Evolutionary conservation across 2,329 filamentous ascomycete species (phyloP), one percentile per base, ranked within the genome.

Genomic region (Colletotrichum lindemuthianum): DNA sequence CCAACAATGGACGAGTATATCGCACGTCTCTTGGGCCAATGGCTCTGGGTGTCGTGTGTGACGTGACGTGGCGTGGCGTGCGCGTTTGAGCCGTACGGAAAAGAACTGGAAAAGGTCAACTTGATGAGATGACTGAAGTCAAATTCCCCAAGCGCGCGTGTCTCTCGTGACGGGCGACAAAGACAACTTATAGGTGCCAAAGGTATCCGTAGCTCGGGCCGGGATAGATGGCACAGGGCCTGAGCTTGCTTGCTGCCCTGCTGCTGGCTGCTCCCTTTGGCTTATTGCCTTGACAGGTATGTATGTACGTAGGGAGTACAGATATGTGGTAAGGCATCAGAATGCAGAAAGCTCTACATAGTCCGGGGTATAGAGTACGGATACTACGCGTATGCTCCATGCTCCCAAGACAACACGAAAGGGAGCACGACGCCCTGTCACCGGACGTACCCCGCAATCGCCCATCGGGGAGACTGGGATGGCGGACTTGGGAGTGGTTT

Each of bases 361-460:
- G n/a, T n/a, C n/a, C n/a, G n/a, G 16, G 16, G 3, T 24, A 24
- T 5, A 24, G 24, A 24, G 24, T 3, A 24, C 24, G 24, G 24
- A 24, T 24, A 24, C 24, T 24, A 24, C 24, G 24, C 5, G 24
- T 24, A 24, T 24, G 24, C n/a, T n/a, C n/a, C n/a, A n/a, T n/a
- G n/a, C n/a, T 24, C 24, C 24, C 24, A 24, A 24, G 24, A 24
- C 2, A 24, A 24, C 24, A 24, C 24, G 24, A 32, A 44, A 64
- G 57, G 61, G 56, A 64, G 60, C 60, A 64, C 50, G 49, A 52
- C 56, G 60, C 60, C 60, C 60, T 64, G 53, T 44, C 43, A 44
- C 59, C 16, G 49, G 15, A 37, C 36, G 16, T 45, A 64, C 61
- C 61, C 61, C 61, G 61, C 57, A 64, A 50, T 64, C 61, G 49